phyloP scores from a whole-genome alignment of 1,284 basidiomycete species.

The Phlebopus sp. region DNA sequence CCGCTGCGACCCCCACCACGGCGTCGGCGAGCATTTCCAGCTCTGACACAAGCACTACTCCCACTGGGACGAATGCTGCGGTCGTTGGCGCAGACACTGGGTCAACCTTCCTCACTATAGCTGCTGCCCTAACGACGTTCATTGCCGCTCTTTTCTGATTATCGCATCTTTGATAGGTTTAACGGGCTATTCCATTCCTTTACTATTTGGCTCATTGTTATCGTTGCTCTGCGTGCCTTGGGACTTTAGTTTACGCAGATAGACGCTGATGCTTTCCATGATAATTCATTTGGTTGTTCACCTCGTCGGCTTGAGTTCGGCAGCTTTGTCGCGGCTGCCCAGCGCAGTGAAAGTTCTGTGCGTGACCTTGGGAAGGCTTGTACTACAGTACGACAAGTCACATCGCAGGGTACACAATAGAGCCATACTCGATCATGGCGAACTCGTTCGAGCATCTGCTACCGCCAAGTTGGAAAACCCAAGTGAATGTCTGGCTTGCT shows the following conservation, averaged over 20 bases:
- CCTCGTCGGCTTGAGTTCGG: background rate
- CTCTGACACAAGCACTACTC: conserved; percentile 22
- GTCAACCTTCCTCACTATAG: conserved; percentile 27
- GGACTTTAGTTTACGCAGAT: conserved; percentile 2
- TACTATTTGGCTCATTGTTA: conserved; percentile 1
- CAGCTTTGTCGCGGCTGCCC: background rate
- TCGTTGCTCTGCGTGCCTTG: background rate
- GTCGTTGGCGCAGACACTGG: conserved; percentile 20
- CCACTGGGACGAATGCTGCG: conserved; percentile 30
- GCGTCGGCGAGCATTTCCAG: conserved; percentile 20
- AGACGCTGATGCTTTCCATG: background rate
- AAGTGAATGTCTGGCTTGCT: conserved; percentile 81
- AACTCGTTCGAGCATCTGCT: conserved; percentile 70
- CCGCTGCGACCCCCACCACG: conserved; percentile 20
- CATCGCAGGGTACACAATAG: background rate
- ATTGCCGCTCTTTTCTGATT: conserved; percentile 20
- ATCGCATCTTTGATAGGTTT: background rate
- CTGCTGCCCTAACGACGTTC: conserved; percentile 31
- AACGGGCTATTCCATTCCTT: background rate
- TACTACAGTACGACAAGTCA: background rate
- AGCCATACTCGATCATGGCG: background rate
- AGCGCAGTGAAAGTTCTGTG: background rate
- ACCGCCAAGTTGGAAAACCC: conserved; percentile 87
- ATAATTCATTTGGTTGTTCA: background rate
- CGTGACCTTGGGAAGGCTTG: background rate